Conservation (phyloP, 2,329 filamentous ascomycete genomes). For the Tympanopsis confertula region DNA sequence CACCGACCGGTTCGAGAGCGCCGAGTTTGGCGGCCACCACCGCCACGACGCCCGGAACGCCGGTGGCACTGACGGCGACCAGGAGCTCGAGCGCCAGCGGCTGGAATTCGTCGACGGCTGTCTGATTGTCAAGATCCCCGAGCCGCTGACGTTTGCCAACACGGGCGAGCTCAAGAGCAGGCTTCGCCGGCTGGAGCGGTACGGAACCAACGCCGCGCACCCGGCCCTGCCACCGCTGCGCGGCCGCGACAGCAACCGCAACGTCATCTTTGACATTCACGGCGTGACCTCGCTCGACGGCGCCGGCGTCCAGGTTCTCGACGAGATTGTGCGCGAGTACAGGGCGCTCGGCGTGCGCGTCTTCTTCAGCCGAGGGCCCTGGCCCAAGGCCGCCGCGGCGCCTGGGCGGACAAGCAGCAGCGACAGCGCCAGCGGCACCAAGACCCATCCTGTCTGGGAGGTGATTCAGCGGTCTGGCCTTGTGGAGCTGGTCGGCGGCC, state of each 20-base stretch:
- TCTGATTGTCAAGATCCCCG: conserved; percentile 92
- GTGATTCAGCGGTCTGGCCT: neutral
- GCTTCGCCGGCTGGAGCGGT: conserved; percentile 72
- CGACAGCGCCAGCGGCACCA: conserved; percentile 8
- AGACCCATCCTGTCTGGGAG: conserved; percentile 6
- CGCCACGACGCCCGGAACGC: neutral
- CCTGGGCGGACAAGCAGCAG: neutral
- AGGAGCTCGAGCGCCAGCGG: conserved; percentile 43
- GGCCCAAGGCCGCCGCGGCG: neutral
- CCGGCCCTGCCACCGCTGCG: conserved; percentile 76
- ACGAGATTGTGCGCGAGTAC: conserved; percentile 78
- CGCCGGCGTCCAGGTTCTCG: conserved; percentile 80
- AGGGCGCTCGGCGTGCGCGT: conserved; percentile 65
- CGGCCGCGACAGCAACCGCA: conserved; percentile 69
- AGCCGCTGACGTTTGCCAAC: conserved; percentile 93
- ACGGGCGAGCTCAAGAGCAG: conserved; percentile 83
- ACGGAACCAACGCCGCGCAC: conserved; percentile 76
- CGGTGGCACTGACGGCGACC: conserved; percentile 21
- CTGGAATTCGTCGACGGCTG: conserved; percentile 87
- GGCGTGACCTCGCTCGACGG: conserved; percentile 93
- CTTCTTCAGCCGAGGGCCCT: conserved; percentile 55
- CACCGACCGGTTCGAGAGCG: conserved; percentile 76
- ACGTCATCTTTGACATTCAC: conserved; percentile 93
- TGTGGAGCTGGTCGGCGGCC: neutral
- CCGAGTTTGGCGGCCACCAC: conserved; percentile 32